Evolutionary conservation across 2,329 filamentous ascomycete species (phyloP), one percentile per base, ranked within the genome.

Genomic region (Fusarium napiforme): DNA sequence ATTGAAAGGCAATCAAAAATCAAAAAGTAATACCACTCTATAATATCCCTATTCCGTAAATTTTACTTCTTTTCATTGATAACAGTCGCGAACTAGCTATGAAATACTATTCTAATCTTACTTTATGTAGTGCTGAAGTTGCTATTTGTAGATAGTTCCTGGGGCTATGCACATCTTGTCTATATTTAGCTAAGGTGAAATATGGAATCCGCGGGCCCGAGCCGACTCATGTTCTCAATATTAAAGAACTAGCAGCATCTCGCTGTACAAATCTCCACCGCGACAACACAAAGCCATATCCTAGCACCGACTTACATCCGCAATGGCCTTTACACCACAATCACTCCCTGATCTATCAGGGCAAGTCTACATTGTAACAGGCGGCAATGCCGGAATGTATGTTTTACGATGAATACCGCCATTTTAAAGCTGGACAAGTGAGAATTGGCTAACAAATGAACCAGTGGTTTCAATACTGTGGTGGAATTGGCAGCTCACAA

Each of bases 321-420:
- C 2, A 19, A 65, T 65, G 57, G 12, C 47, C 1, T 65, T 65
- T 19, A 60, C 60, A 40, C 62, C 62, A 16, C 46, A 62, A 16
- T 62, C 26, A 8, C 57, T 65, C 1, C 62, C 46, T 19, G 39
- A 53, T 10, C 34, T 65, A 0, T 62, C 40, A 1, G 62, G 62
- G 4, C 60, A 59, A 16, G 52, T 64, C 5, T 67, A 67, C 45
- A 64, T 64, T n/a, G 64, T 67, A 0, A 67, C 64, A 1, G 64
- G 64, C 0, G 60, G 42, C 4, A 67, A 62, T n/a, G 55, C 64
- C 7, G 64, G 64, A 18, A 67, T 67, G 55, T 46, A 36, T 21
- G 30, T 16, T 23, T 30, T 30, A 10, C 30, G 4, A 36, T 36
- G 23, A 11, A 19, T 11, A 19, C 4, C 7, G 6, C 8, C 11